A percentile compares a stretch with the other conserved stretches of the same genome.
Evolutionary conservation across 179 eudicot genomes (phyloP).

Genomic region (Silene vulgaris): DNA sequence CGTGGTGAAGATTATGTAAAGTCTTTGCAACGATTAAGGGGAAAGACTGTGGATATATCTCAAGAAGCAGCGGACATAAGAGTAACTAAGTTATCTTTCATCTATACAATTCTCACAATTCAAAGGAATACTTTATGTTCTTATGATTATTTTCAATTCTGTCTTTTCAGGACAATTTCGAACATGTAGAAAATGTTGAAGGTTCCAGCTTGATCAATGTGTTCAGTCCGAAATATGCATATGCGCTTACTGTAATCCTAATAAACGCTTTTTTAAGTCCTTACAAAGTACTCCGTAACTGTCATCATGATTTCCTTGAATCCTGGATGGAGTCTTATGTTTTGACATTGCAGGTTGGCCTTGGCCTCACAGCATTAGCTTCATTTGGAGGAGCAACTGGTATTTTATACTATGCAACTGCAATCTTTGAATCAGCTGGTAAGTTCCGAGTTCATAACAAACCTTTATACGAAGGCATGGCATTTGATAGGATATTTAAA

Average conservation of each 20-base stretch:
- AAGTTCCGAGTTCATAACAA: neutral
- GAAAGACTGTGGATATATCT: constrained; percentile 31
- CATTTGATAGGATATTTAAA: neutral
- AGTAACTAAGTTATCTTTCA: constrained; percentile 15
- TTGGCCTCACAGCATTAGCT: constrained; percentile 36
- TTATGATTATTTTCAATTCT: no score
- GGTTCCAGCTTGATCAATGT: constrained; percentile 18
- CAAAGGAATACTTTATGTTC: no score
- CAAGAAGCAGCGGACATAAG: constrained; percentile 36
- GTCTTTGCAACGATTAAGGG: constrained; percentile 33
- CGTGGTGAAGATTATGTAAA: constrained; percentile 19
- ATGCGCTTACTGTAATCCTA: constrained; percentile 28
- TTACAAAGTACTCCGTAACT: neutral
- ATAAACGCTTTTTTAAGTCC: neutral
- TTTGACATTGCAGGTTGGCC: constrained; percentile 24
- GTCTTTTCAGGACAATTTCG: constrained; percentile 21
- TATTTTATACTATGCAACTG: constrained; percentile 34
- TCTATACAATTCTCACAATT: neutral
- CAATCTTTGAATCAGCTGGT: constrained; percentile 42
- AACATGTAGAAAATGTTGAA: constrained; percentile 10
- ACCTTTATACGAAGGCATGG: neutral
- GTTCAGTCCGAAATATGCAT: constrained; percentile 30
- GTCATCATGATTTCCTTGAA: no score
- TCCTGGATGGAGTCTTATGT: neutral
- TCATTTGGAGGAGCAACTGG: constrained; percentile 27